Evolutionary conservation across 352 stramenopile species (phyloP).

Genomic region (Phytophthora quininea): DNA sequence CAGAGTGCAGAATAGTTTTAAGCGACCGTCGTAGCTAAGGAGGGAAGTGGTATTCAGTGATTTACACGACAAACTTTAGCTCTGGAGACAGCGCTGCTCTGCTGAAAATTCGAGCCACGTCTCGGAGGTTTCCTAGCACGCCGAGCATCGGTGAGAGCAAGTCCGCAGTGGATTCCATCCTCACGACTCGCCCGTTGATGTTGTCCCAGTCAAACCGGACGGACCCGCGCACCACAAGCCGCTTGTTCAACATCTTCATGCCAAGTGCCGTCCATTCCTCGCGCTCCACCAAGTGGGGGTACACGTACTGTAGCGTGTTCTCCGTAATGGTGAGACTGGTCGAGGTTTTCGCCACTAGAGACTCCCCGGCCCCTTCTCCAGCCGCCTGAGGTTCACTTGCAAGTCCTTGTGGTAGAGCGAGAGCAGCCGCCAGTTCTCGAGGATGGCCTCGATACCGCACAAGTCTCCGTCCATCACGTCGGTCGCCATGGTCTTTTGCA

Average conservation of each 20-base stretch:
- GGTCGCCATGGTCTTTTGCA: constrained; percentile 1
- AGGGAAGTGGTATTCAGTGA: not conserved
- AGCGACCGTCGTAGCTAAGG: not conserved
- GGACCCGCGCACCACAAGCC: not conserved
- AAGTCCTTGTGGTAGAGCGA: not conserved
- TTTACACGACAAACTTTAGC: not conserved
- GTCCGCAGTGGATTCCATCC: constrained; percentile 4
- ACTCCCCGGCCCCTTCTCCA: not conserved
- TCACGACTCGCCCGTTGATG: not conserved
- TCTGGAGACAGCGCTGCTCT: not conserved
- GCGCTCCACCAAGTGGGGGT: not conserved
- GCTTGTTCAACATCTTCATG: not conserved
- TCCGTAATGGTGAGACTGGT: not conserved
- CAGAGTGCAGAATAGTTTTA: not conserved
- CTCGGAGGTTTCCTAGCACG: not conserved
- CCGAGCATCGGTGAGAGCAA: constrained; percentile 3
- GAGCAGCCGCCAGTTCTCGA: constrained; percentile 4
- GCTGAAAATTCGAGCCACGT: not conserved
- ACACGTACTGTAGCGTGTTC: not conserved
- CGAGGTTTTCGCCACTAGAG: not conserved
- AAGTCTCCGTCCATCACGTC: constrained; percentile 7
- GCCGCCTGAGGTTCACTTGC: not conserved
- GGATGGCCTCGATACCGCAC: not conserved
- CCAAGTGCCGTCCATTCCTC: not conserved
- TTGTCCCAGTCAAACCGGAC: constrained; percentile 2